Percentiles rank a stretch among this genome's conserved stretches.
Conservation (phyloP, 2,329 filamentous ascomycete species). For the Ceratocystis alfenasii region DNA sequence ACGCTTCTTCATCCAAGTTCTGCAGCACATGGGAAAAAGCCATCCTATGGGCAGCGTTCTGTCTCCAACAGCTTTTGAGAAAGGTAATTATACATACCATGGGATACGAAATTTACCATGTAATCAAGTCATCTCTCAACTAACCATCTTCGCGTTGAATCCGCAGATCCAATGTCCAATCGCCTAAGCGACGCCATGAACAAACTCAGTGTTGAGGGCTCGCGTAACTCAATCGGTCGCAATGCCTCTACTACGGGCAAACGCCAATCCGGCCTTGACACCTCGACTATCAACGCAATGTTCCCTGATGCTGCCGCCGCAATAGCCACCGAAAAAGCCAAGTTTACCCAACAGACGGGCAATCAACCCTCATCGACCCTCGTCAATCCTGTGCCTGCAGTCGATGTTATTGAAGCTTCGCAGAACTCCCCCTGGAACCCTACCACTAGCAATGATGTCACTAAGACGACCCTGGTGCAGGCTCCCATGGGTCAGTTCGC, state of each 20-base stretch:
- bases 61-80: constrained; percentile 92
- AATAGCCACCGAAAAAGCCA: constrained; percentile 96
- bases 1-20: constrained; percentile 95
- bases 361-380: constrained; percentile 82
- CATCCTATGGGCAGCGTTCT: constrained; percentile 94
- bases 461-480: constrained; percentile 67
- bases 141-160: constrained; percentile 21
- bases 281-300: constrained; percentile 94
- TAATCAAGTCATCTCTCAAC: constrained; percentile 2
- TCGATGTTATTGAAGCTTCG: constrained; percentile 50
- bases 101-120: not conserved
- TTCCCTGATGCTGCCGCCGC: constrained; percentile 96
- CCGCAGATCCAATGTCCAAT: constrained; percentile 85
- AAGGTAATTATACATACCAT: constrained; percentile 47
- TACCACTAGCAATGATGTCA: constrained; percentile 37
- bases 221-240: constrained; percentile 74
- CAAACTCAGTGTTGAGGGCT: constrained; percentile 78
- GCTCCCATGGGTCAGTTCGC: constrained; percentile 89
- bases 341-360: constrained; percentile 90
- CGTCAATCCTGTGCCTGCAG: constrained; percentile 54
- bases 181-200: constrained; percentile 93
- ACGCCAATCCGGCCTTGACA: constrained; percentile 86
- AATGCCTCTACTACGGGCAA: constrained; percentile 66
- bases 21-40: constrained; percentile 98
- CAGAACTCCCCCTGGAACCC: constrained; percentile 70